Evolutionary conservation across 2,329 filamentous ascomycete species (phyloP).

Genomic region (Fusarium sarcochroum): DNA sequence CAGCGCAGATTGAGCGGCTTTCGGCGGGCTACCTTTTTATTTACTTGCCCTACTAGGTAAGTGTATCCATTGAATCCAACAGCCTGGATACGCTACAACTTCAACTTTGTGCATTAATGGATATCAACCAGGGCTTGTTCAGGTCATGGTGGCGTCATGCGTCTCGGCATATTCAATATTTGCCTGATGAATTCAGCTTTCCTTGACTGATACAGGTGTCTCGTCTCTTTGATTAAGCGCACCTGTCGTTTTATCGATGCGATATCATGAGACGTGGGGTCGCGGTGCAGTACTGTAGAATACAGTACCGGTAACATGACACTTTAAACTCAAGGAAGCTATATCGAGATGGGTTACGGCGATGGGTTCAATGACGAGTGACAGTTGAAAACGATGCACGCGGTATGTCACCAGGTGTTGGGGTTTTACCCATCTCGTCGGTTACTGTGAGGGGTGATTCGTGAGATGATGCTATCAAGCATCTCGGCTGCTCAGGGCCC

Average conservation of each 20-base stretch:
- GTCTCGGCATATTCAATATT: conserved; percentile 26
- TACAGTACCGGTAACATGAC: conserved; percentile 20
- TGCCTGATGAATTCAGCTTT: conserved; percentile 8
- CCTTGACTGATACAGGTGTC: conserved; percentile 21
- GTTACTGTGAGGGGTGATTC: conserved; percentile 4
- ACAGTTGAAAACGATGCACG: conserved; percentile 24
- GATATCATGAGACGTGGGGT: conserved; percentile 23
- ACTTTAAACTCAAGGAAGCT: conserved; percentile 14
- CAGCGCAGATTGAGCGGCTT: conserved; percentile 18
- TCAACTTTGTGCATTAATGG: conserved; percentile 9
- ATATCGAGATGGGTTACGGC: conserved; percentile 21
- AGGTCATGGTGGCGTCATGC: conserved; percentile 39
- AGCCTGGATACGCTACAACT: conserved; percentile 23
- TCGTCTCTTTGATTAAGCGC: conserved; percentile 27
- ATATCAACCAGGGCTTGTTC: conserved; percentile 1
- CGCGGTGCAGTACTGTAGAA: too few relatives aligned
- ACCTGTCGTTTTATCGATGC: conserved; percentile 17
- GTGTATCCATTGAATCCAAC: conserved; percentile 29
- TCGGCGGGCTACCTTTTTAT: conserved; percentile 21
- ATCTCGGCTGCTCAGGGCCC: conserved; percentile 14
- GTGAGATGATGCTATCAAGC: conserved; percentile 34
- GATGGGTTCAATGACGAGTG: conserved; percentile 29
- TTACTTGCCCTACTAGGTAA: conserved; percentile 31
- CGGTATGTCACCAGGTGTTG: conserved; percentile 31
- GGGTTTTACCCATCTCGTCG: conserved; percentile 28